A percentile compares a stretch with the other conserved stretches of the same genome.
Evolutionary conservation across 2,329 filamentous ascomycete species (phyloP).

Genomic region (Hypomyces perniciosus): DNA sequence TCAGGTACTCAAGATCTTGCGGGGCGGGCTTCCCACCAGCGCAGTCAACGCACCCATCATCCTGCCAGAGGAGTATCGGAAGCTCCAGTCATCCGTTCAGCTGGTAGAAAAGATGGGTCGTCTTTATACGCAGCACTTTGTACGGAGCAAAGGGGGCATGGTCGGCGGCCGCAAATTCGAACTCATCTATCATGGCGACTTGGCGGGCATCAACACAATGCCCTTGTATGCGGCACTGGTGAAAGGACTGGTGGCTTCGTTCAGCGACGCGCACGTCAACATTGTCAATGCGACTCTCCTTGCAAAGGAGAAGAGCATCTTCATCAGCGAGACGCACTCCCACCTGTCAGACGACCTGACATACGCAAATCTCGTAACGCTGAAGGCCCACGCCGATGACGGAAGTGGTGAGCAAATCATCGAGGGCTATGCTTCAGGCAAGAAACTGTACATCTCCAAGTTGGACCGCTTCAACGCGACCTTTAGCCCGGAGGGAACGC

Average conservation of each 20-base stretch:
- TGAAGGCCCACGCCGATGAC: constrained; percentile 46
- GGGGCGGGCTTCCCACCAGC: constrained; percentile 65
- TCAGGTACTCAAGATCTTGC: constrained; percentile 68
- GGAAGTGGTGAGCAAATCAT: constrained; percentile 40
- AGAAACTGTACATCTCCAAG: constrained; percentile 62
- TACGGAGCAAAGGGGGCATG: constrained; percentile 34
- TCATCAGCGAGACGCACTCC: constrained; percentile 67
- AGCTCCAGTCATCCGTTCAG: constrained; percentile 68
- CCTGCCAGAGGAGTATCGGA: constrained; percentile 71
- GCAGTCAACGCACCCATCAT: constrained; percentile 81
- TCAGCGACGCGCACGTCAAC: constrained; percentile 67
- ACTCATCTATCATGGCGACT: constrained; percentile 68
- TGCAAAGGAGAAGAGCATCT: constrained; percentile 70
- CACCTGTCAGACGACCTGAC: constrained; percentile 55
- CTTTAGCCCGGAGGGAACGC: constrained; percentile 66
- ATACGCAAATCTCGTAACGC: constrained; percentile 65
- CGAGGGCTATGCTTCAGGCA: constrained; percentile 61
- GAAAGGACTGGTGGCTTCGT: constrained; percentile 66
- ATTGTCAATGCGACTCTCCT: constrained; percentile 76
- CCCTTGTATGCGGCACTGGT: constrained; percentile 73
- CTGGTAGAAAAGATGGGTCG: constrained; percentile 75
- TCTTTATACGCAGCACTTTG: constrained; percentile 73
- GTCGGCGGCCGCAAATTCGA: constrained; percentile 65
- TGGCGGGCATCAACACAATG: constrained; percentile 68
- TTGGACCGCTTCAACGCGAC: constrained; percentile 68